Evolutionary conservation across 2,329 filamentous ascomycete genomes (phyloP), one percentile per base, ranked within the genome.

Genomic region (Pyrenophora tritici-repentis): DNA sequence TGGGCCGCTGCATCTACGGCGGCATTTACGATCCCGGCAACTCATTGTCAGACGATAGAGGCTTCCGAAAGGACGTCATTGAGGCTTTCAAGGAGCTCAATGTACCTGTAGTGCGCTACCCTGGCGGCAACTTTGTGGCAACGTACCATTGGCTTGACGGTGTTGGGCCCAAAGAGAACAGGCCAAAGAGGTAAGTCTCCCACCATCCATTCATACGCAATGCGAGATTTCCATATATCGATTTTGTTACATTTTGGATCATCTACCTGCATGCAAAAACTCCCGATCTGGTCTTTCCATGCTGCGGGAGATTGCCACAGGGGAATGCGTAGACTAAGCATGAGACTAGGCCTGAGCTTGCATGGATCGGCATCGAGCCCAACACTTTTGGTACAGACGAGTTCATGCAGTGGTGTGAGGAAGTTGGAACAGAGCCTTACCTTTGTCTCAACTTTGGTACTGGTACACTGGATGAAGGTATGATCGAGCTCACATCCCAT

Each of bases 131-230:
- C 73, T 94, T 93, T 71, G 83, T 86, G 37, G 90, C 90, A 3
- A 93, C 89, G 1, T 94, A 93, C 72, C 88, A 92, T 77, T 94
- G 90, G 89, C 79, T 86, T 41, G 90, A 94, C 72, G 90, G 89
- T 8, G 80, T 95, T 57, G 90, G 90, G 1, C 89, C 89, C 0
- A 81, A 78, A 56, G 87, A 90, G 17, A 78, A 86, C 62, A 80
- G 90, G 38, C 89, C 88, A 3, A 68, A 73, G 39, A 75, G 80
- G 73, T 82, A 76, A 59, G 58, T 38, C 35, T 20, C 16, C 12
- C 38, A 8, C 33, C 22, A 22, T 39, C 31, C 29, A 35, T 40
- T 48, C 38, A 16, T 16, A 33, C 37, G 4, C 42, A 39, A 14
- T 29, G 9, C 9, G 26, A 13, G 4, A 9, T 12, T 8, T 29